Conservation (phyloP, 2,329 filamentous ascomycete genomes). For the Chaetomium globosum region DNA sequence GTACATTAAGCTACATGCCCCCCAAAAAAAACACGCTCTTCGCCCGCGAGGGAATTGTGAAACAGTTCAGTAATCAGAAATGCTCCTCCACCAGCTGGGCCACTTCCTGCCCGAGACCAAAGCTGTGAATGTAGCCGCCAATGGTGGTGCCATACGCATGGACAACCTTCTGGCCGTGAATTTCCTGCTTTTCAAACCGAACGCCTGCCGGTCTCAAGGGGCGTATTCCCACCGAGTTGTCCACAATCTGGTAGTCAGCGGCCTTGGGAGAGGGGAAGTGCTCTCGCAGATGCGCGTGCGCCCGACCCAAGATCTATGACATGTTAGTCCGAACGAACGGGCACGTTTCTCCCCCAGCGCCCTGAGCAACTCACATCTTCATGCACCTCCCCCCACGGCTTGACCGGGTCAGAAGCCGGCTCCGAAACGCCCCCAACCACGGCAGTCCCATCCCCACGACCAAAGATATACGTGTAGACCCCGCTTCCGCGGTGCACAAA, state of each 20-base stretch:
- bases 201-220: conserved; percentile 23
- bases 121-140: conserved; percentile 36
- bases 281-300: conserved; percentile 26
- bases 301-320: conserved; percentile 22
- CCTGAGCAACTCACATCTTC: conserved; percentile 17
- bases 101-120: conserved; percentile 28
- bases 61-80: neutral
- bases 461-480: conserved; percentile 32
- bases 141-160: conserved; percentile 34
- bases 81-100: conserved; percentile 22
- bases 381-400: neutral
- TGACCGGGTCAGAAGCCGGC: conserved; percentile 2
- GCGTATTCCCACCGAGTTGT: conserved; percentile 28
- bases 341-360: neutral
- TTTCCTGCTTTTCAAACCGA: conserved; percentile 27
- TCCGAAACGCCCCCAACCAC: conserved; percentile 32
- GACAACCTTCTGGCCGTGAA: conserved; percentile 29
- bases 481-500: conserved; percentile 22
- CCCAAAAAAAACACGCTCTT: neutral
- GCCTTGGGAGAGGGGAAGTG: conserved; percentile 28
- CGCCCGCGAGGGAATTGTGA: too few relatives aligned
- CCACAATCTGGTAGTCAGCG: conserved; percentile 22
- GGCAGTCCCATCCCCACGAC: conserved; percentile 30
- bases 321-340: neutral
- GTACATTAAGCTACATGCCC: neutral